phyloP scores from a whole-genome alignment of 2,329 filamentous ascomycete species.

The Curvularia lunata region DNA sequence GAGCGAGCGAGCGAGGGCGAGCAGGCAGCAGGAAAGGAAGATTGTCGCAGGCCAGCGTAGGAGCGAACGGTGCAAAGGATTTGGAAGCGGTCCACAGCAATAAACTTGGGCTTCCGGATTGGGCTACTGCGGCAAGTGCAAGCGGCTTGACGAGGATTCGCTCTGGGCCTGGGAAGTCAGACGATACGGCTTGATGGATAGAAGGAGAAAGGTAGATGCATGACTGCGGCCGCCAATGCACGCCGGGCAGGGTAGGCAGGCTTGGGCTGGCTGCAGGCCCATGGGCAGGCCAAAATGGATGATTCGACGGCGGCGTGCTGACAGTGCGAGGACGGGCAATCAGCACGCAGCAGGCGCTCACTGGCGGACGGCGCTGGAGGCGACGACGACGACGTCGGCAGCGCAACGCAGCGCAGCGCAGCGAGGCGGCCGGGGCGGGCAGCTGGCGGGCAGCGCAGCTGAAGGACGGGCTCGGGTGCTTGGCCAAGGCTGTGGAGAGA shows the following conservation, averaged over 20 bases:
- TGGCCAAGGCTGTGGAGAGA: constrained; percentile 23
- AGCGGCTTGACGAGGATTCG: constrained; percentile 22
- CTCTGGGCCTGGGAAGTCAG: constrained; percentile 36
- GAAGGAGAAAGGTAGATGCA: constrained; percentile 41
- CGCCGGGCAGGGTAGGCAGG: constrained; percentile 18
- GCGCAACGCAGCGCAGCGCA: too few relatives aligned
- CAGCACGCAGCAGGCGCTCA: too few relatives aligned
- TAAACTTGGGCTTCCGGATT: constrained; percentile 38
- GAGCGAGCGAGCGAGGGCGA: too few relatives aligned
- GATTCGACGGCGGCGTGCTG: constrained; percentile 45
- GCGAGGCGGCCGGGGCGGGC: too few relatives aligned
- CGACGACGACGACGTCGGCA: too few relatives aligned
- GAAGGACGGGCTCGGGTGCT: constrained; percentile 13
- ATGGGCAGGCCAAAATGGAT: constrained; percentile 21
- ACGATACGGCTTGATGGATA: constrained; percentile 40
- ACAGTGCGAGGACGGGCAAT: constrained; percentile 27
- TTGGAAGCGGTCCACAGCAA: constrained; percentile 33
- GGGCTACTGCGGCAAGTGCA: constrained; percentile 47
- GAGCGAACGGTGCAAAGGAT: too few relatives aligned
- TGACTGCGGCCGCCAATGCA: constrained; percentile 48
- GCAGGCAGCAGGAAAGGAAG: constrained; percentile 11
- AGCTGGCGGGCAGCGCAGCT: background rate
- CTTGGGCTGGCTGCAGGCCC: constrained; percentile 35
- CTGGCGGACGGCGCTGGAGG: too few relatives aligned
- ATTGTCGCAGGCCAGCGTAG: background rate